These are phyloP conservation scores for Alopecurus myosuroides DNA, from an alignment of 176 grass and related monocot species.

Conservation along the genomic window DNA sequence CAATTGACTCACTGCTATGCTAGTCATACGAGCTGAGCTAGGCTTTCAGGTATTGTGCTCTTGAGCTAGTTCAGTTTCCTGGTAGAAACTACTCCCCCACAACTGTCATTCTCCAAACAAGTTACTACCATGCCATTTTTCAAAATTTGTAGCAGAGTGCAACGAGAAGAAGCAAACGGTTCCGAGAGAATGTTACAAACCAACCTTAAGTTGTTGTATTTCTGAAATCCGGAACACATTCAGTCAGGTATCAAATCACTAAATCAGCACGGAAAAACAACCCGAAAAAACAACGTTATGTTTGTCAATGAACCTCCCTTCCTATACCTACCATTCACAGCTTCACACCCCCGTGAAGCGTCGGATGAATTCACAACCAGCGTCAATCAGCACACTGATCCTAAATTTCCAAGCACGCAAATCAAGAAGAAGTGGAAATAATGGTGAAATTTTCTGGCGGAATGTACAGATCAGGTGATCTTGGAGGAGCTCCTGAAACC, in stretches of 20 bases:
- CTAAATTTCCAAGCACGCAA: slow-evolving; percentile 17
- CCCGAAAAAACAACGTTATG: background rate
- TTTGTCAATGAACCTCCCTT: slow-evolving; percentile 8
- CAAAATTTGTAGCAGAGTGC: background rate
- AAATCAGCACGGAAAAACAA: slow-evolving; percentile 26
- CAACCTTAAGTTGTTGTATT: slow-evolving; percentile 20
- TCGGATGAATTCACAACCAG: slow-evolving; percentile 14
- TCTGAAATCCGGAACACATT: slow-evolving; percentile 11
- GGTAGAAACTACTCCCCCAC: background rate
- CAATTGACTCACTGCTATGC: background rate
- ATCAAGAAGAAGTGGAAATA: slow-evolving; percentile 5
- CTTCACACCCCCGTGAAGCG: slow-evolving; percentile 14
- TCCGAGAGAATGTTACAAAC: background rate
- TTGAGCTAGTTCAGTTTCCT: background rate
- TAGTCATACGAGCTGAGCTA: background rate
- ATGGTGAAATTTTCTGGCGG: slow-evolving; percentile 14
- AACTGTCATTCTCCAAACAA: background rate
- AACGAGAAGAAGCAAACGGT: background rate
- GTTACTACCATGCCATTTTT: background rate
- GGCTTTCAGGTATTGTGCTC: background rate
- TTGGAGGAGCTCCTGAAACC: slow-evolving; percentile 52
- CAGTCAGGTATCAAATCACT: slow-evolving; percentile 1
- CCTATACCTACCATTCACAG: slow-evolving; percentile 30
- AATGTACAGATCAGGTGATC: slow-evolving; percentile 41
- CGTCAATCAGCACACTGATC: slow-evolving; percentile 14